Base-by-base conservation (phyloP, 257 asterid genomes). In the Eucommia ulmoides region DNA sequence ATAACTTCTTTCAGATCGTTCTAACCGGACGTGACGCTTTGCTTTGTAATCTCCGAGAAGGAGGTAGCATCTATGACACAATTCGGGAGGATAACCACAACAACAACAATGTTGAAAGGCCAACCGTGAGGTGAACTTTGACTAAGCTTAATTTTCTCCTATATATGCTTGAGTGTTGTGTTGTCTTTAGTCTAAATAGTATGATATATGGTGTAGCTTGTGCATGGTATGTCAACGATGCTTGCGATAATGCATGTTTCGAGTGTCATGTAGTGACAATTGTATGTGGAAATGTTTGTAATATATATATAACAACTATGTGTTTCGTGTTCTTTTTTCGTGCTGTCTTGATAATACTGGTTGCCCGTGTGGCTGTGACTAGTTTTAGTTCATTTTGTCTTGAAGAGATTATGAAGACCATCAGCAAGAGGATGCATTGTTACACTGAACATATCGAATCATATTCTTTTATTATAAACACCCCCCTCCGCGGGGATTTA, bases 21-120 rank as follows among this genome's bases (percentile, higher is more conserved):
- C 61, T 88, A 20, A 71, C 62, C 0, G 97, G 95, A 19, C 88
- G 93, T 0, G 81, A 81, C 25, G 82, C 93, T 9, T 74, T 84
- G 56, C 86, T 88, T 5, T 63, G 77, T 70, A 81, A 77, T 69
- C 88, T 83, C 67, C 77, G 92, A 75, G 63, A 71, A 35, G 82
- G 79, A 20, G 77, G 79, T 42, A 55, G 65, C 3, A 47, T 23
- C 20, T 29, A 60, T 12, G 54, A 64, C 17, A 55, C 59, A 35
- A 35, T 35, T 3, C 62, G 59, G 20, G 52, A 25, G 50, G 61
- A 52, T 62, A 56, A 47, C 50, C n/a, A n/a, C n/a, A n/a, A n/a
- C n/a, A n/a, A n/a, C n/a, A n/a, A n/a, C n/a, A 65, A 60, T 57
- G 47, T 70, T 29, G 71, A 55, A 15, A 74, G 67, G 19, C 82